Base-by-base conservation (phyloP, 176 grass and related monocot genomes). In the Typha latifolia region DNA sequence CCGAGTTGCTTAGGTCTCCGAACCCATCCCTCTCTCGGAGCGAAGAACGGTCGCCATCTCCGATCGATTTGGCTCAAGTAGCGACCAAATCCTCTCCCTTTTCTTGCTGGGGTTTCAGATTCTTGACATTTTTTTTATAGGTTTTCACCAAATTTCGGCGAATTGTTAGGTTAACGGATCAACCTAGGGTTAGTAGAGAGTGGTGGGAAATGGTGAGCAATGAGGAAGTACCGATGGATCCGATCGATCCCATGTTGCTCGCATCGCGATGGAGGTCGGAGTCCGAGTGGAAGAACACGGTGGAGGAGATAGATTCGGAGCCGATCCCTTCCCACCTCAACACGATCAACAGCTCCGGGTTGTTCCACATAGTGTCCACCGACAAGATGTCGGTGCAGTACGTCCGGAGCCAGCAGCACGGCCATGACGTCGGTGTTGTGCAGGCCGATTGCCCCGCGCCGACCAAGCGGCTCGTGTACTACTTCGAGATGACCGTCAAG, bases 321-420 rank as follows among this genome's bases (percentile, higher is more conserved):
- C 84, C 83, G 70, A 66, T 23, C 61, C 94, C 95, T 32, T 99
- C 95, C 53, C 80, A 94, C 52, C 79, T 99, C 13, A 99, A 99
- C 77, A 99, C 89, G 48, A 61, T 77, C 79, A 99, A 99, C 79
- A 87, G 89, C 89, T 99, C 95, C n/a, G 95, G 84, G 3, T 80
- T 94, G 64, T 99, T 94, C 55, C 67, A 87, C 67, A 65, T 90
- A 13, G 95, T 99, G 2, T 99, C 95, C 49, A 51, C 79, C 51
- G 95, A 94, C 81, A 85, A 85, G 84, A 69, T 99, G 84, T 93
- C 86, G 56, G 86, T 94, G 37, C 81, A 48, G 68, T 99, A 90
- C 79, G 77, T 43, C 12, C 68, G 84, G 68, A 73, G 5, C 77
- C 37, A 76, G 18, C 32, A 87, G n/a, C 89, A 94, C 43, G 86